Percentiles rank a stretch among this genome's conserved stretches.
These are phyloP conservation scores for Ambrosiella beaveri DNA, from an alignment of 2,329 filamentous ascomycete species.

Conservation along the genomic window DNA sequence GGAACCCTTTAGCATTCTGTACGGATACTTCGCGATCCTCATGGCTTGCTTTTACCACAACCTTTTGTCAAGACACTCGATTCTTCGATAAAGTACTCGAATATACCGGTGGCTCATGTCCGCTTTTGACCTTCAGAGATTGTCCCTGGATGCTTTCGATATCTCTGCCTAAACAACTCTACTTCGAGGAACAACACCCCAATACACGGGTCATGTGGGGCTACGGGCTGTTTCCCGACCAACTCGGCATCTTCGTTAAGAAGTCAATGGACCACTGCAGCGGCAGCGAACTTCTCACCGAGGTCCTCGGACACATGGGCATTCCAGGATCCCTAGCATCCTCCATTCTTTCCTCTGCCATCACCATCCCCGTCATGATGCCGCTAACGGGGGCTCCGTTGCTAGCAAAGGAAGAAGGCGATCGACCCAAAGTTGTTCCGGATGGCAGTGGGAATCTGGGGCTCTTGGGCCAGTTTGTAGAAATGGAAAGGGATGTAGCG, in stretches of 20 bases:
- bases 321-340: constrained; percentile 18
- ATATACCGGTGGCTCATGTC: constrained; percentile 19
- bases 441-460: constrained; percentile 22
- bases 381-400: constrained; percentile 24
- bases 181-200: constrained; percentile 23
- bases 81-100: constrained; percentile 19
- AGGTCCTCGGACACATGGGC: constrained; percentile 23
- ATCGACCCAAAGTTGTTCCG: constrained; percentile 24
- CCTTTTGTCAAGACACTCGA: constrained; percentile 18
- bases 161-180: constrained; percentile 24
- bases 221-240: constrained; percentile 23
- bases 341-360: constrained; percentile 15
- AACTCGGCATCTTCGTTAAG: constrained; percentile 21
- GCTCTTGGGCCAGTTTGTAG: constrained; percentile 26
- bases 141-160: constrained; percentile 25
- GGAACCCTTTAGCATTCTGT: constrained; percentile 21
- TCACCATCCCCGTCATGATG: constrained; percentile 21
- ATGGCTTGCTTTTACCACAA: constrained; percentile 24
- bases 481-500: constrained; percentile 23
- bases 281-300: constrained; percentile 23
- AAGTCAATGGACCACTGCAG: constrained; percentile 26
- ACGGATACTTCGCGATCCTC: constrained; percentile 21
- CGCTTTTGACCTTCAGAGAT: constrained; percentile 19
- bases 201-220: constrained; percentile 24
- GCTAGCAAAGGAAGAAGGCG: constrained; percentile 20